Base-by-base conservation (phyloP, 306 rosid species). In the Parietaria judaica region DNA sequence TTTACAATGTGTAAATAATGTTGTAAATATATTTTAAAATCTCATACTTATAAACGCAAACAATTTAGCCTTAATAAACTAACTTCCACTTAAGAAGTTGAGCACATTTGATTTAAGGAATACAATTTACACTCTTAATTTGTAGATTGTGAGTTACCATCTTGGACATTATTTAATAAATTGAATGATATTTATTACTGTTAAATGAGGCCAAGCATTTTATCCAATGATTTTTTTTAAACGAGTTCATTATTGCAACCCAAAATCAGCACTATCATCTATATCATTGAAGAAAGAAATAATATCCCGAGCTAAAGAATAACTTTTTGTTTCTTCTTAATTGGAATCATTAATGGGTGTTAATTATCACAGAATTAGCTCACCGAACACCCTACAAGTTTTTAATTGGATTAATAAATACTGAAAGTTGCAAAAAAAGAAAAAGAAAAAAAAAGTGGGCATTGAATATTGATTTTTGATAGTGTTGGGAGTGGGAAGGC, bases 241-340 rank as follows among this genome's bases (percentile, higher is more conserved):
- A 69, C 56, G 14, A 44, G 55, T 54, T 41, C 48, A 69, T 61
- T 39, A 61, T 61, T 47, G 50, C 61, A 15, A 14, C 51, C 13
- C 36, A 56, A 55, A 41, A 39, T 13, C 11, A 56, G 14, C 45
- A 41, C 45, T 41, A 41, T 41, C 9, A 1, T 41, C 9, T 3
- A 41, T 41, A 5, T 5, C 45, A 41, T 5, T 5, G 45, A 8
- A 41, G 9, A 41, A 5, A 8, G 45, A 41, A 41, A 41, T 8
- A 41, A 41, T 41, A 41, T 41, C 0, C 7, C 45, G 9, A 10
- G 56, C 11, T 57, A 10, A 11, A 7, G 16, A 9, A n/a, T 38
- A 59, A 31, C 59, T 68, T 58, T 49, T 50, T 8, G 14, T 14
- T 41, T 50, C 68, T 51, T 50, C 68, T 59, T 38, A 39, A 8